Conservation (phyloP, 1,284 basidiomycete genomes). For the Puccinia polysora region DNA sequence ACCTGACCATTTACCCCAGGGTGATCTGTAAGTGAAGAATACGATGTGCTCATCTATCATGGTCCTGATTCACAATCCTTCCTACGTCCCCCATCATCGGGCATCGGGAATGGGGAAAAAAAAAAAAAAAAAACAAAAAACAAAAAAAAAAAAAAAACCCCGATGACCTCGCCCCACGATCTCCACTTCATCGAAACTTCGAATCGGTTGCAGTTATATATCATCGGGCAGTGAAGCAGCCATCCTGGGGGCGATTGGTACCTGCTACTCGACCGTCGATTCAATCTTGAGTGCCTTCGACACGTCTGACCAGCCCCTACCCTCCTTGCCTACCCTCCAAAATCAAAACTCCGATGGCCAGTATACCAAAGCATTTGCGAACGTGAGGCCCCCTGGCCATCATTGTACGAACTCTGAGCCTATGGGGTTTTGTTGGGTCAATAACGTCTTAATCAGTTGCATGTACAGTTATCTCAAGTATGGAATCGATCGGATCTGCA, state of each 20-base stretch:
- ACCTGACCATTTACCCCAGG: constrained; percentile 25
- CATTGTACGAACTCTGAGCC: constrained; percentile 51
- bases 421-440: constrained; percentile 53
- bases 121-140: too few species aligned
- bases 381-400: constrained; percentile 52
- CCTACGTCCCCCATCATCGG: too few species aligned
- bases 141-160: too few species aligned
- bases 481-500: constrained; percentile 50
- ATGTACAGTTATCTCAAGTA: constrained; percentile 50
- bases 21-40: constrained; percentile 36
- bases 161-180: neutral
- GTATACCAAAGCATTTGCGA: constrained; percentile 49
- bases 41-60: too few species aligned
- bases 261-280: constrained; percentile 30
- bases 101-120: too few species aligned
- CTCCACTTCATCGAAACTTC: neutral
- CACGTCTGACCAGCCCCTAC: neutral
- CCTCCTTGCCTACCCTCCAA: neutral
- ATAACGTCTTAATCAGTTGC: constrained; percentile 52
- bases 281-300: constrained; percentile 1
- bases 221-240: constrained; percentile 12
- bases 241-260: constrained; percentile 16
- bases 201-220: constrained; percentile 11
- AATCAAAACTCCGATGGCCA: neutral
- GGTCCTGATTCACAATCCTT: too few species aligned